Evolutionary conservation across 2,329 filamentous ascomycete genomes (phyloP).

Genomic region (Fusarium clavum): DNA sequence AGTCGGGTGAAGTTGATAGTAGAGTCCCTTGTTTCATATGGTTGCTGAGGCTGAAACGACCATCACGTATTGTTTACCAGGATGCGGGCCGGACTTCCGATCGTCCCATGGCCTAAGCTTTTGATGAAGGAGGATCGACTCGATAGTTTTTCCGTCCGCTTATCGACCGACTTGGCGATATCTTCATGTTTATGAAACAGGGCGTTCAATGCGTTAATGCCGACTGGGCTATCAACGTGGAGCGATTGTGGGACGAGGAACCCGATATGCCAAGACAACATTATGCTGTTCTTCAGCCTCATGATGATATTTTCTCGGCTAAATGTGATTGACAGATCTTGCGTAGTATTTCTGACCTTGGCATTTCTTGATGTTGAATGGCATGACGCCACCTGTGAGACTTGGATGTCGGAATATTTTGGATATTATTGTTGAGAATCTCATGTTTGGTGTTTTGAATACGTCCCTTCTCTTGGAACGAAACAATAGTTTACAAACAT

Average conservation of each 20-base stretch:
- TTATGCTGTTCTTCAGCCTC: constrained; percentile 6
- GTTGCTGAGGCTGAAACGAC: constrained; percentile 40
- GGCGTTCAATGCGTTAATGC: constrained; percentile 12
- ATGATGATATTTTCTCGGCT: neutral
- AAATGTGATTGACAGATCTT: neutral
- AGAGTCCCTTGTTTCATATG: constrained; percentile 19
- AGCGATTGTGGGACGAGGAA: constrained; percentile 8
- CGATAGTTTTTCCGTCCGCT: constrained; percentile 41
- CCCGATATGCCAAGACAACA: constrained; percentile 3
- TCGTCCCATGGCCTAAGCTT: constrained; percentile 26
- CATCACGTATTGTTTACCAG: constrained; percentile 12
- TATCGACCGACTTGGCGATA: constrained; percentile 15
- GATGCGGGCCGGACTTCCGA: constrained; percentile 11
- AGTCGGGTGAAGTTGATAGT: neutral
- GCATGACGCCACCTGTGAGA: neutral
- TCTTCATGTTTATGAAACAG: constrained; percentile 22
- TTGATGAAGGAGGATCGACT: constrained; percentile 38
- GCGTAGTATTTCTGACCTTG: neutral
- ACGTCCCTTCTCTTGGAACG: neutral
- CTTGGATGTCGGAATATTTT: neutral
- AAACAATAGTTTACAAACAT: neutral
- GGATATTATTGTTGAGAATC: neutral
- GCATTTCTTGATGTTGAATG: neutral
- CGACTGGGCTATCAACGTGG: neutral
- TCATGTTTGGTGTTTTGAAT: neutral